These are phyloP conservation scores for Pythium sp. DNA, from an alignment of 352 stramenopile species.

Conservation along the genomic window DNA sequence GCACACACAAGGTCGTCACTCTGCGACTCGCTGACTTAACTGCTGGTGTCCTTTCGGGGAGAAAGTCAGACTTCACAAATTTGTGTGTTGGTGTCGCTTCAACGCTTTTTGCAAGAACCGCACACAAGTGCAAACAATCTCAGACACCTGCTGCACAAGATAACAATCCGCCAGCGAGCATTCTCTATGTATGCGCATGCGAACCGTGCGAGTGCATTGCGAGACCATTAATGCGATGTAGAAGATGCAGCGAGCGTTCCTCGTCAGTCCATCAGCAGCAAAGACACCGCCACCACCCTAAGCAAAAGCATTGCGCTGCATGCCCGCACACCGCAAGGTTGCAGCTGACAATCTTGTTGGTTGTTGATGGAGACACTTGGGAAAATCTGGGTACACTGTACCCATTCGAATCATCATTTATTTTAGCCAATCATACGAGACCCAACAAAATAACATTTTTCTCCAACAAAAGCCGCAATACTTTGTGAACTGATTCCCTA, in stretches of 20 bases:
- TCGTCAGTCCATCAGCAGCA: background rate
- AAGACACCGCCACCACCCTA: background rate
- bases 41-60: background rate
- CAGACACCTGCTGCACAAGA: no score
- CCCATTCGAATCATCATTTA: background rate
- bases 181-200: background rate
- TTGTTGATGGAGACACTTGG: background rate
- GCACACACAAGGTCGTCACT: background rate
- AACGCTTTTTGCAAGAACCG: no score
- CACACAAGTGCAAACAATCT: background rate
- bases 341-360: background rate
- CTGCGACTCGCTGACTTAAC: background rate
- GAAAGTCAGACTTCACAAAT: background rate
- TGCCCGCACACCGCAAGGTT: background rate
- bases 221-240: background rate
- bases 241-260: background rate
- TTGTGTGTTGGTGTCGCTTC: no score
- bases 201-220: background rate
- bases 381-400: background rate
- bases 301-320: background rate
- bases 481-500: background rate
- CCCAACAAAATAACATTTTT: background rate
- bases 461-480: background rate
- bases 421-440: background rate
- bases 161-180: background rate